Conservation (phyloP, 805 yeast species). For the Hanseniaspora meyeri region DNA sequence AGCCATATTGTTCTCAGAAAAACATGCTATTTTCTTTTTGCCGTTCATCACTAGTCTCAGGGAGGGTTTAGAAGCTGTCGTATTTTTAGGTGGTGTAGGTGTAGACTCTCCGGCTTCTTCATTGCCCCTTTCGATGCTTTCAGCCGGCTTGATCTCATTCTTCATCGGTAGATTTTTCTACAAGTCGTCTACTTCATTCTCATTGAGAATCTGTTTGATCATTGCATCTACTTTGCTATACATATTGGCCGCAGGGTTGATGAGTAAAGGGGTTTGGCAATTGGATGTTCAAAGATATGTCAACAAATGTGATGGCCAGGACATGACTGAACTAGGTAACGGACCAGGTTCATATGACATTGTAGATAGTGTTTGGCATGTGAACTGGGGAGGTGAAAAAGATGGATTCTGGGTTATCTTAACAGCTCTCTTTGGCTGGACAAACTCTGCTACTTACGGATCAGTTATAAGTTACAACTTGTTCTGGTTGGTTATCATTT, state of each 20-base stretch:
- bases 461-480: constrained; percentile 60
- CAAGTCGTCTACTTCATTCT: constrained; percentile 65
- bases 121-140: constrained; percentile 48
- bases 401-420: constrained; percentile 88
- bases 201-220: constrained; percentile 62
- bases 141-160: constrained; percentile 49
- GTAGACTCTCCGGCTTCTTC: constrained; percentile 56
- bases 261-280: constrained; percentile 84
- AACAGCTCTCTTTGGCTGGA: constrained; percentile 88
- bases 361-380: constrained; percentile 75
- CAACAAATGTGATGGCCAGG: constrained; percentile 63
- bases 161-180: constrained; percentile 56
- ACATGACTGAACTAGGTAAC: constrained; percentile 75
- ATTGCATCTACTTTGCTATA: constrained; percentile 70
- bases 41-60: constrained; percentile 80
- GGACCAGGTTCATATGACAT: constrained; percentile 92
- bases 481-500: constrained; percentile 50
- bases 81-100: constrained; percentile 81
- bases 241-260: constrained; percentile 73
- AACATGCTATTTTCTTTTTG: constrained; percentile 58
- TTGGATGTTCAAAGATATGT: constrained; percentile 70
- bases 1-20: constrained; percentile 34
- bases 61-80: constrained; percentile 86
- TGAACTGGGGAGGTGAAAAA: constrained; percentile 82
- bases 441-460: constrained; percentile 84